A percentile compares a stretch with the other conserved stretches of the same genome.
Conservation (phyloP, 2,329 filamentous ascomycete species). For the Madurella fahalii region DNA sequence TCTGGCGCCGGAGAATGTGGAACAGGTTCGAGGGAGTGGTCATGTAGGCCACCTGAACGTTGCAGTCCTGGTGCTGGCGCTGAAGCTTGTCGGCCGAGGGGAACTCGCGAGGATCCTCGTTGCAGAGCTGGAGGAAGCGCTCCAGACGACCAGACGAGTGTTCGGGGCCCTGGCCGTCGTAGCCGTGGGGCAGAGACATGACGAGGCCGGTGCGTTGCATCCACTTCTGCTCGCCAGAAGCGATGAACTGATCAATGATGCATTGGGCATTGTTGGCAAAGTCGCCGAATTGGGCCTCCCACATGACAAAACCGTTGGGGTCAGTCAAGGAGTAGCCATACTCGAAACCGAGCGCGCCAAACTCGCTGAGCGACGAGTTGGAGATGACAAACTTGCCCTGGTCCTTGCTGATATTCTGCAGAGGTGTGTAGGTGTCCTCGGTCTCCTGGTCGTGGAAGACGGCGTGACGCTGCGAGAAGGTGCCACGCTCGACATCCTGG, state of each 20-base stretch:
- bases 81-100: constrained; percentile 83
- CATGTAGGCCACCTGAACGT: constrained; percentile 98
- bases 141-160: constrained; percentile 97
- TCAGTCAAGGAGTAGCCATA: constrained; percentile 98
- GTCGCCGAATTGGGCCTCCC: constrained; percentile 99
- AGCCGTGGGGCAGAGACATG: constrained; percentile 94
- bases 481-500: constrained; percentile 98
- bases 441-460: constrained; percentile 97
- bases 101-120: constrained; percentile 94
- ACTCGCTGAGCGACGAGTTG: constrained; percentile 80
- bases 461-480: constrained; percentile 95
- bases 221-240: constrained; percentile 97
- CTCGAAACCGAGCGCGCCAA: constrained; percentile 83
- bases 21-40: constrained; percentile 95
- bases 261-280: constrained; percentile 99
- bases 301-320: constrained; percentile 95
- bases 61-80: constrained; percentile 98
- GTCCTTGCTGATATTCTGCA: constrained; percentile 83
- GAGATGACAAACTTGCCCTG: constrained; percentile 95
- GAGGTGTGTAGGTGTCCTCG: constrained; percentile 86
- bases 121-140: constrained; percentile 93
- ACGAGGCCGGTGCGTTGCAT: constrained; percentile 95
- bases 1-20: constrained; percentile 93
- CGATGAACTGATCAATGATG: constrained; percentile 98
- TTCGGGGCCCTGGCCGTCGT: constrained; percentile 96